Percentiles rank a stretch among this genome's conserved stretches.
Conservation (phyloP, 176 grass and related monocot genomes). For the Otatea glauca region DNA sequence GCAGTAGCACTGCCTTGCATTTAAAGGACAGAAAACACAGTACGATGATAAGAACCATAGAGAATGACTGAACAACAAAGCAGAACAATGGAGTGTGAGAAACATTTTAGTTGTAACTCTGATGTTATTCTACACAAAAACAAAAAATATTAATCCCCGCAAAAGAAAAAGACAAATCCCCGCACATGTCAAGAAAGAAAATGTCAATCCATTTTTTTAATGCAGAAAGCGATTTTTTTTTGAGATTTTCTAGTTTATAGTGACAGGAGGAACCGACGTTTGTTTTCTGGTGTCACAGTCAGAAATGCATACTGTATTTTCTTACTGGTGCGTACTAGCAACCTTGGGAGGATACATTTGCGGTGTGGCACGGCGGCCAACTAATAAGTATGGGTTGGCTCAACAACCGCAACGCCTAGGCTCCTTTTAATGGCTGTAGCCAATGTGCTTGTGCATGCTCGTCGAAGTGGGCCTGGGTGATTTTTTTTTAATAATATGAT, state of each 20-base stretch:
- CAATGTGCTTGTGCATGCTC: constrained; percentile 3
- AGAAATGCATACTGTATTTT: not conserved
- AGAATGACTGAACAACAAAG: no score
- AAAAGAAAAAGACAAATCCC: not conserved
- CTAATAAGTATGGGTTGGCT: constrained; percentile 47
- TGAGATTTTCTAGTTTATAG: not conserved
- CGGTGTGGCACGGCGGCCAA: not conserved
- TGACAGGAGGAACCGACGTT: not conserved
- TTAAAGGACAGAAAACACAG: no score
- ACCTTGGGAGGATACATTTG: not conserved
- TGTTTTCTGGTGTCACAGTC: not conserved
- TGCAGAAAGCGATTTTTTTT: not conserved
- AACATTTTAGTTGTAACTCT: not conserved
- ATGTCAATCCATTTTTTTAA: not conserved
- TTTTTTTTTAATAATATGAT: no score
- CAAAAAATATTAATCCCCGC: no score
- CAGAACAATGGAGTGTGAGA: no score
- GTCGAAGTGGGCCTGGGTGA: not conserved
- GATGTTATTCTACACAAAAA: not conserved
- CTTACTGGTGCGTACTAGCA: not conserved
- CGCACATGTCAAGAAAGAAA: not conserved
- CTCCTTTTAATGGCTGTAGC: constrained; percentile 1
- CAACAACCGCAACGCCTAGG: constrained; percentile 27
- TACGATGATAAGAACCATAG: no score
- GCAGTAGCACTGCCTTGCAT: no score